Evolutionary conservation across 768 basidiomycete genomes (phyloP).

Genomic region (Trametes cingulata): DNA sequence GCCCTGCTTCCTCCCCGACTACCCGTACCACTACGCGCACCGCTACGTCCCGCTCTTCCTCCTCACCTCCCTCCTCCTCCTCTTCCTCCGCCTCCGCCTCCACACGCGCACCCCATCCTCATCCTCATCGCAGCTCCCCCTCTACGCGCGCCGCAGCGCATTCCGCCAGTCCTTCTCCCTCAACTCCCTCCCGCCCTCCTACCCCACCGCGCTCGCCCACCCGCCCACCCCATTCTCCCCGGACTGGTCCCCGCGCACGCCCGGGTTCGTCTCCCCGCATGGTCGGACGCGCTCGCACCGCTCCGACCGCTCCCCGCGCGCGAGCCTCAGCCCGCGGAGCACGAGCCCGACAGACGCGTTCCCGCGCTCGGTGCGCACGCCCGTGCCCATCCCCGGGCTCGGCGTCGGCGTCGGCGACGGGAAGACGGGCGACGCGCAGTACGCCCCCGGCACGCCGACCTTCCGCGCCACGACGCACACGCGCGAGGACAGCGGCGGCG

Average conservation of each 20-base stretch:
- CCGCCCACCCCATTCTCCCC: constrained; percentile 18
- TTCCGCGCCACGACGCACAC: constrained; percentile 19
- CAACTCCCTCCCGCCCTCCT: constrained; percentile 18
- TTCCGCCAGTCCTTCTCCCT: constrained; percentile 17
- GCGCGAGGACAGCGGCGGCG: neutral
- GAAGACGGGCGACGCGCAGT: neutral
- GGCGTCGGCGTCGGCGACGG: neutral
- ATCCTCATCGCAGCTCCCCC: neutral
- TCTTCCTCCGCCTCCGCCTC: constrained; percentile 45
- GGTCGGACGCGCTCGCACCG: neutral
- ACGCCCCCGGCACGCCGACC: constrained; percentile 11
- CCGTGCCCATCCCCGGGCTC: neutral
- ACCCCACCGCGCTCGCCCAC: neutral
- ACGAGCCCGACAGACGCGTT: constrained; percentile 17
- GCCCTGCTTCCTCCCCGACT: constrained; percentile 82
- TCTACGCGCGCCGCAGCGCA: neutral
- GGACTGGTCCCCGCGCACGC: constrained; percentile 18
- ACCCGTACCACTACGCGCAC: constrained; percentile 55
- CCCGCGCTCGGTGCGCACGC: constrained; percentile 8
- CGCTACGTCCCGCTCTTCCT: constrained; percentile 67
- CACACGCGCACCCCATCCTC: no score
- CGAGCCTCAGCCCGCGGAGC: constrained; percentile 21
- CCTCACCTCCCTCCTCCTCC: constrained; percentile 50
- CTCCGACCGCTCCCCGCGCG: constrained; percentile 12
- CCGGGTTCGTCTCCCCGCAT: constrained; percentile 8